These are phyloP conservation scores for Tetracladium maxilliforme DNA, from an alignment of 2,329 filamentous ascomycete species.

Conservation along the genomic window DNA sequence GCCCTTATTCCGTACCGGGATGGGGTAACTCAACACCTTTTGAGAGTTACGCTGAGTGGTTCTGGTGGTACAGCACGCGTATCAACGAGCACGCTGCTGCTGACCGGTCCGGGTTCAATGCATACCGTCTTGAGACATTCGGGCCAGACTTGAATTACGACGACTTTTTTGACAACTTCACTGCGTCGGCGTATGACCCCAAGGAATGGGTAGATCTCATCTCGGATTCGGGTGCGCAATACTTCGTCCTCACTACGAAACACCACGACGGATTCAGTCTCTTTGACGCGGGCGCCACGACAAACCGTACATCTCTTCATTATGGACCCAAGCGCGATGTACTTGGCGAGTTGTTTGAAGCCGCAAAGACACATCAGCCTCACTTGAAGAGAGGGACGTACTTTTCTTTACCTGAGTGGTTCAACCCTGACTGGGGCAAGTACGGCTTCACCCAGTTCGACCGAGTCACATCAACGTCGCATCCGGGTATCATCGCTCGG, in stretches of 20 bases:
- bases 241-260: conserved; percentile 30
- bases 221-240: conserved; percentile 30
- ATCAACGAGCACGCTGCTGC: conserved; percentile 24
- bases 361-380: conserved; percentile 23
- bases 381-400: conserved; percentile 27
- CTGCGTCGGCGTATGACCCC: conserved; percentile 29
- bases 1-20: conserved; percentile 36
- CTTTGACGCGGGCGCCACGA: conserved; percentile 22
- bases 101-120: conserved; percentile 25
- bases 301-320: conserved; percentile 23
- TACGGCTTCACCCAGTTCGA: conserved; percentile 24
- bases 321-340: conserved; percentile 25
- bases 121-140: conserved; percentile 33
- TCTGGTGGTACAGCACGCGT: conserved; percentile 33
- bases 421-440: conserved; percentile 26
- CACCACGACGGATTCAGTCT: conserved; percentile 31
- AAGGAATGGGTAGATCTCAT: conserved; percentile 39
- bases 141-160: conserved; percentile 37
- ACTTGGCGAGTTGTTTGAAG: conserved; percentile 25
- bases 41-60: conserved; percentile 10
- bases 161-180: conserved; percentile 38
- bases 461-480: conserved; percentile 13
- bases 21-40: conserved; percentile 24
- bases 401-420: conserved; percentile 34
- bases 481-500: conserved; percentile 19